These are phyloP conservation scores for Astragalus glycyphyllos DNA, from an alignment of 306 rosid species.

Conservation along the genomic window DNA sequence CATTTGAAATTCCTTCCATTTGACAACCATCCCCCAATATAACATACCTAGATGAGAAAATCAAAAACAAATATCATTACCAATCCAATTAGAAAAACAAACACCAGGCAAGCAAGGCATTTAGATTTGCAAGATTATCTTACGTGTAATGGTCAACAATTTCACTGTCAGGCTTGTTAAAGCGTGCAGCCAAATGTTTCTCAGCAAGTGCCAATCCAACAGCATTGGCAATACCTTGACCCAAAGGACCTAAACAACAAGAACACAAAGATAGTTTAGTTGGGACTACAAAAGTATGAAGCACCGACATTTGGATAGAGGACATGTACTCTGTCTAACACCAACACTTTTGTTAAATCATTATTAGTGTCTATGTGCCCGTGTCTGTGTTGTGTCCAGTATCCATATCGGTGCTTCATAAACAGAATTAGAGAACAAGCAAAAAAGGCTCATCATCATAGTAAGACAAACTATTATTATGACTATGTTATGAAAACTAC, in stretches of 20 bases:
- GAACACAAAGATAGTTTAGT: constrained; percentile 26
- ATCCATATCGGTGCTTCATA: no score
- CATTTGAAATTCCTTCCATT: constrained; percentile 98
- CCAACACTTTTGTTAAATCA: no score
- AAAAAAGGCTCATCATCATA: constrained; percentile 3
- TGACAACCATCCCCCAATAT: constrained; percentile 97
- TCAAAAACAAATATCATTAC: constrained; percentile 25
- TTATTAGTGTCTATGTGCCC: no score
- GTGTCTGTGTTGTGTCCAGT: no score
- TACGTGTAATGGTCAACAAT: constrained; percentile 98
- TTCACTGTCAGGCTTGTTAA: constrained; percentile 89
- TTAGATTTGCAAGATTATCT: constrained; percentile 32
- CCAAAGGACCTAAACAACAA: constrained; percentile 80
- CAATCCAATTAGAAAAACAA: constrained; percentile 37
- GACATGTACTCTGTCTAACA: no score
- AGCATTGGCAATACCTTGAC: constrained; percentile 97
- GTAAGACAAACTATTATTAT: not conserved
- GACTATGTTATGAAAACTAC: constrained; percentile 37
- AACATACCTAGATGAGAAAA: constrained; percentile 57
- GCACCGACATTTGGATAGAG: no score
- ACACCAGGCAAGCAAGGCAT: constrained; percentile 12
- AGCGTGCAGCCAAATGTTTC: constrained; percentile 96
- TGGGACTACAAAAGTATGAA: not conserved
- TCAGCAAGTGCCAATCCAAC: constrained; percentile 98
- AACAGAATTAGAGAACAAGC: constrained; percentile 6